These are phyloP conservation scores for Hyaloperonospora brassicae DNA, from an alignment of 352 stramenopile genomes.

Conservation along the genomic window DNA sequence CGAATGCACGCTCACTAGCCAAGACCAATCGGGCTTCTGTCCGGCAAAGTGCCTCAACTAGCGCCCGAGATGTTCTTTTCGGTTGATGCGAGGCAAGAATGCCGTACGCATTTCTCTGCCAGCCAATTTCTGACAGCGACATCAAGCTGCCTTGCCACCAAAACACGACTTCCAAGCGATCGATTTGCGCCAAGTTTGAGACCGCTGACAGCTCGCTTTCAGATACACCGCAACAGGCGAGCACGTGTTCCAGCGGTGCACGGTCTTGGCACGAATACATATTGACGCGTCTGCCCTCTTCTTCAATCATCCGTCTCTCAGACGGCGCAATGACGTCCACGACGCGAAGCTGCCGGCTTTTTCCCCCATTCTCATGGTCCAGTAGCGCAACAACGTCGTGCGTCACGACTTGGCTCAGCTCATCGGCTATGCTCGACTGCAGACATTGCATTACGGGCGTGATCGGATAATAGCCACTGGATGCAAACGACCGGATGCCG, in stretches of 20 bases:
- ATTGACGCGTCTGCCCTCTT: slow-evolving; percentile 19
- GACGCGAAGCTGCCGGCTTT: slow-evolving; percentile 6
- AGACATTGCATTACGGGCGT: slow-evolving; percentile 39
- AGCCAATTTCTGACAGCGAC: slow-evolving; percentile 16
- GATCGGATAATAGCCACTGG: slow-evolving; percentile 36
- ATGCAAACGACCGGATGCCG: slow-evolving; percentile 29
- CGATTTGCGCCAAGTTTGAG: slow-evolving; percentile 12
- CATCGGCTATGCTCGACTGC: slow-evolving; percentile 1
- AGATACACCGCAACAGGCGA: neutral
- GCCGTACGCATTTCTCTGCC: slow-evolving; percentile 30
- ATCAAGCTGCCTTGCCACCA: slow-evolving; percentile 15
- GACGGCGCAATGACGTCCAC: slow-evolving; percentile 20
- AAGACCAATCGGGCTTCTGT: slow-evolving; percentile 5
- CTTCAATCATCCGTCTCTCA: slow-evolving; percentile 21
- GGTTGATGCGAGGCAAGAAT: slow-evolving; percentile 31
- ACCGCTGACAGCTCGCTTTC: neutral
- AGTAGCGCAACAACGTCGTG: slow-evolving; percentile 22
- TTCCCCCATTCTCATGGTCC: neutral
- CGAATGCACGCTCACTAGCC: slow-evolving; percentile 15
- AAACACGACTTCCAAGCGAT: slow-evolving; percentile 30
- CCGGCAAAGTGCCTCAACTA: slow-evolving; percentile 15
- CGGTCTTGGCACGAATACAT: slow-evolving; percentile 29
- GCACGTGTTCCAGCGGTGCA: slow-evolving; percentile 13
- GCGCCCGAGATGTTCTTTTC: slow-evolving; percentile 10
- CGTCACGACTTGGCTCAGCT: slow-evolving; percentile 11